A percentile compares a stretch with the other conserved stretches of the same genome.
phyloP scores from a whole-genome alignment of 176 grass and related monocot species.

The Zea mays region DNA sequence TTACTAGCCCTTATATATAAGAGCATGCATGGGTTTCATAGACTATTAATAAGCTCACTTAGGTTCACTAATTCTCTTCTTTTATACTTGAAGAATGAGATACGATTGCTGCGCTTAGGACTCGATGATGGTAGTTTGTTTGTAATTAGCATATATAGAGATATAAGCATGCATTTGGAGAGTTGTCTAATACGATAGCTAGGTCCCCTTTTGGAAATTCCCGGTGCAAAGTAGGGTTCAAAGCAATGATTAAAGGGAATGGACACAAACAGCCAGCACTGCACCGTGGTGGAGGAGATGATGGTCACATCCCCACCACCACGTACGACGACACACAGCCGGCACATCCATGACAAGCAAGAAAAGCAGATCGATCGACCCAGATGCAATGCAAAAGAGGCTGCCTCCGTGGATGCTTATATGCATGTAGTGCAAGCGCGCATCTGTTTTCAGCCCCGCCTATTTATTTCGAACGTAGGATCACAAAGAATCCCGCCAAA shows the following conservation, averaged over 20 bases:
- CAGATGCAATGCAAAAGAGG: not conserved
- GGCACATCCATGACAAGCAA: constrained; percentile 40
- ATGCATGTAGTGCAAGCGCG: no score
- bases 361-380: constrained; percentile 30
- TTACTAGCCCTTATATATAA: no score
- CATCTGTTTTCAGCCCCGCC: no score
- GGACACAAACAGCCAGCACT: constrained; percentile 40
- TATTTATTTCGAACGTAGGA: no score
- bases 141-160: not conserved
- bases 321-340: constrained; percentile 13
- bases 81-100: not conserved
- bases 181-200: not conserved
- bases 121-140: not conserved
- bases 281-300: constrained; percentile 57
- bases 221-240: constrained; percentile 43
- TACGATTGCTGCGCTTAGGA: constrained; percentile 19
- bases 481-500: no score
- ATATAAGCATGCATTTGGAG: not conserved
- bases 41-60: no score
- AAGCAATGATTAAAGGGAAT: constrained; percentile 62
- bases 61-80: no score
- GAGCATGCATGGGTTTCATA: no score
- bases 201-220: constrained; percentile 46
- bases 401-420: not conserved
- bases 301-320: constrained; percentile 52